Conservation (phyloP, 2,329 filamentous ascomycete species). For the Fusarium sp. region DNA sequence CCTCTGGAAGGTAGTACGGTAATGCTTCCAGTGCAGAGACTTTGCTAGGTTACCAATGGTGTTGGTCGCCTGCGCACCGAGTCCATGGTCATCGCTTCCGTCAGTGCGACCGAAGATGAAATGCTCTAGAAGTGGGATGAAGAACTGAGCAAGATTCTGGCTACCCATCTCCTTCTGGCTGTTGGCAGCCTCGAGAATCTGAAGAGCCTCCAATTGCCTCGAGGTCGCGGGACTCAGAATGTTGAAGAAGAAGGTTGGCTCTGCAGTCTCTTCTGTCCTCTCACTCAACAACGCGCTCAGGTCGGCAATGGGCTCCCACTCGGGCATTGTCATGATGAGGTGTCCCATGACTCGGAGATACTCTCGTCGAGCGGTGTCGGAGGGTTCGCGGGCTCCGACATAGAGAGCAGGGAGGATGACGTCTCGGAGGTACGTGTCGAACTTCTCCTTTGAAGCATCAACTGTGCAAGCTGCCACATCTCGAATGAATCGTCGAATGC, state of each 20-base stretch:
- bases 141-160: conserved; percentile 85
- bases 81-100: conserved; percentile 80
- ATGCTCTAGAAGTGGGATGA: conserved; percentile 92
- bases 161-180: conserved; percentile 74
- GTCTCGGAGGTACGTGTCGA: conserved; percentile 69
- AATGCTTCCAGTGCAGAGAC: conserved; percentile 91
- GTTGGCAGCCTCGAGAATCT: conserved; percentile 79
- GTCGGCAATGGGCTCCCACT: conserved; percentile 79
- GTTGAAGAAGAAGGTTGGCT: conserved; percentile 88
- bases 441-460: conserved; percentile 55
- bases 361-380: conserved; percentile 87
- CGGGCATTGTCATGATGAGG: conserved; percentile 77
- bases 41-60: conserved; percentile 81
- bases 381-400: conserved; percentile 79
- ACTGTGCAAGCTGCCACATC: conserved; percentile 60
- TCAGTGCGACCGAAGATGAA: conserved; percentile 89
- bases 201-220: conserved; percentile 85
- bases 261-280: conserved; percentile 72
- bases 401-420: conserved; percentile 82
- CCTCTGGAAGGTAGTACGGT: conserved; percentile 83
- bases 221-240: conserved; percentile 91
- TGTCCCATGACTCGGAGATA: conserved; percentile 83
- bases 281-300: conserved; percentile 75
- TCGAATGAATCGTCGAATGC: conserved; percentile 82
- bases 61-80: conserved; percentile 87